A percentile compares a stretch with the other conserved stretches of the same genome.
phyloP scores from a whole-genome alignment of 352 stramenopile genomes.

The Phytophthora capsici region DNA sequence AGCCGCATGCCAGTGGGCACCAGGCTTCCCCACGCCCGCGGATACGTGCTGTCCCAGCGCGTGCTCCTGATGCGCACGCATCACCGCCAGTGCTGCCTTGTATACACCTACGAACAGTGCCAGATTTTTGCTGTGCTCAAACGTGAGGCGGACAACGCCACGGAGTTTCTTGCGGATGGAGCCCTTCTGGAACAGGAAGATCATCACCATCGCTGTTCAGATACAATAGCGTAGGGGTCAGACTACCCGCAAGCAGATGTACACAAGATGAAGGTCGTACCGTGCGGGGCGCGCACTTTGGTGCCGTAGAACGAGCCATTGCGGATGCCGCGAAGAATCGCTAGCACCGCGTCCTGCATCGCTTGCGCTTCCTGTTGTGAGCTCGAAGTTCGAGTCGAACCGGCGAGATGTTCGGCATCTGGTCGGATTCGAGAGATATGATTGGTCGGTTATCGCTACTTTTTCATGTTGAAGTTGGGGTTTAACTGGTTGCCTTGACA shows the following conservation, averaged over 20 bases:
- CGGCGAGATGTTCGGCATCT: neutral
- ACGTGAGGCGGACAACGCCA: conserved; percentile 78
- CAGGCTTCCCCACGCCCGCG: conserved; percentile 65
- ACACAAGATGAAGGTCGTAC: conserved; percentile 37
- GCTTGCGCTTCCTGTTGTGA: conserved; percentile 9
- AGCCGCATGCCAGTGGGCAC: conserved; percentile 77
- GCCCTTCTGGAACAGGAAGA: conserved; percentile 88
- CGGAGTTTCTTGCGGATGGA: conserved; percentile 80
- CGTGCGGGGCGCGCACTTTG: conserved; percentile 88
- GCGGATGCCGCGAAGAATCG: conserved; percentile 79
- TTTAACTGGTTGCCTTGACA: conserved; percentile 14
- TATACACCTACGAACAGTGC: conserved; percentile 90
- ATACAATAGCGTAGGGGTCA: neutral
- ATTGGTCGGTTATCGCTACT: conserved; percentile 14
- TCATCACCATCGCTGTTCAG: conserved; percentile 87
- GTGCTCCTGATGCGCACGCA: conserved; percentile 68
- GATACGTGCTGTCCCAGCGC: conserved; percentile 39
- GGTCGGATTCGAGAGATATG: conserved; percentile 3
- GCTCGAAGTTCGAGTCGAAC: no score
- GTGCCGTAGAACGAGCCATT: conserved; percentile 92
- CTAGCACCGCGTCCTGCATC: conserved; percentile 66
- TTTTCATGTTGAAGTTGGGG: conserved; percentile 32
- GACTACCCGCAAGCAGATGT: neutral
- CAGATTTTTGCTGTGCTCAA: conserved; percentile 89
- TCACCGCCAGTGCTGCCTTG: conserved; percentile 72